Evolutionary conservation across 352 stramenopile genomes (phyloP).

Genomic region (Plasmopara viticola): DNA sequence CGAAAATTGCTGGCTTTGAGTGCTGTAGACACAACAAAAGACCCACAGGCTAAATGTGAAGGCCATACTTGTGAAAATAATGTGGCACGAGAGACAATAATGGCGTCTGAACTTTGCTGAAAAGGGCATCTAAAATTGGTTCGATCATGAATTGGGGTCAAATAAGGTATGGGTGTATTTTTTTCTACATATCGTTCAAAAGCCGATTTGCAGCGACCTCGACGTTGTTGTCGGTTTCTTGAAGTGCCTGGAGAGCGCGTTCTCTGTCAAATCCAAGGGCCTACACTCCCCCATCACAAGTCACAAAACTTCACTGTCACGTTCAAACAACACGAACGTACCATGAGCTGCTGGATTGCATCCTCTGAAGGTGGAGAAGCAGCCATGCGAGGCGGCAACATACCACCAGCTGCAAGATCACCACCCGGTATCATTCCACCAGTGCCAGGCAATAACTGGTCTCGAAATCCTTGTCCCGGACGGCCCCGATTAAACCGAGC

Average conservation of each 20-base stretch:
- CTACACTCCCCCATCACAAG: constrained; percentile 12
- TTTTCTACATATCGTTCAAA: constrained; percentile 58
- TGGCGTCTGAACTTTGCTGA: no score
- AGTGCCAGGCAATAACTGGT: constrained; percentile 71
- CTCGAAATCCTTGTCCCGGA: constrained; percentile 64
- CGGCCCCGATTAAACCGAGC: constrained; percentile 35
- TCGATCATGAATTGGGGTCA: no score
- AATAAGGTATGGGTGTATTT: no score
- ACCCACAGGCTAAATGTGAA: no score
- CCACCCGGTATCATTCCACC: constrained; percentile 31
- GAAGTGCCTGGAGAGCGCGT: constrained; percentile 59
- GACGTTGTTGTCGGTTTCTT: constrained; percentile 80
- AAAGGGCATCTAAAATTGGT: no score
- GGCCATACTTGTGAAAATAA: no score
- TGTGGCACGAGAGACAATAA: no score
- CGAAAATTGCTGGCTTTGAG: no score
- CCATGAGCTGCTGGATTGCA: constrained; percentile 73
- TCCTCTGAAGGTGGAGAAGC: constrained; percentile 64
- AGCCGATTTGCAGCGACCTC: constrained; percentile 79
- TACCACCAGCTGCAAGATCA: constrained; percentile 18
- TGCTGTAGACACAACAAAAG: no score
- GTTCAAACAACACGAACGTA: constrained; percentile 9
- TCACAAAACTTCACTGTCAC: neutral
- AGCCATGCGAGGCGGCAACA: constrained; percentile 53
- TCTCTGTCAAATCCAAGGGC: constrained; percentile 23